Evolutionary conservation across 352 stramenopile genomes (phyloP).

Genomic region (Globisporangium megalacanthum): DNA sequence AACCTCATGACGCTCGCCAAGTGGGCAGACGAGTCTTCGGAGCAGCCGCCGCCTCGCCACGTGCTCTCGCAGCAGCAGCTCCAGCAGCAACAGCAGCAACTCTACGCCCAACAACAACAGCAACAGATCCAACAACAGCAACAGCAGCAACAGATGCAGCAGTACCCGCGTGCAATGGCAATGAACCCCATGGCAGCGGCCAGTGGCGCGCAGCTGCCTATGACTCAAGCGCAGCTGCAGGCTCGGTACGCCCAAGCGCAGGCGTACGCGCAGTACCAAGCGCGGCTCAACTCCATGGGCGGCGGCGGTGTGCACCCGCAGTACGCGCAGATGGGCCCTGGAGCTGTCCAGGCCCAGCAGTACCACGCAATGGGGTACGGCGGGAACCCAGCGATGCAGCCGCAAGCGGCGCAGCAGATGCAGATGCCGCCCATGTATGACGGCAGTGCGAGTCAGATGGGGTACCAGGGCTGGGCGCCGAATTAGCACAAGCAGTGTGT

Average conservation of each 20-base stretch:
- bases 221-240: constrained; percentile 20
- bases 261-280: constrained; percentile 53
- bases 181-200: constrained; percentile 4
- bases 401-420: constrained; percentile 17
- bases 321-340: constrained; percentile 21
- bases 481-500: constrained; percentile 2
- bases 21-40: constrained; percentile 80
- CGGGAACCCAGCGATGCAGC: constrained; percentile 8
- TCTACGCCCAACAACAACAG: constrained; percentile 10
- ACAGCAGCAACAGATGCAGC: constrained; percentile 19
- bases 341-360: constrained; percentile 3
- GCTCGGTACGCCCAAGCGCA: constrained; percentile 36
- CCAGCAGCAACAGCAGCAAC: constrained; percentile 22
- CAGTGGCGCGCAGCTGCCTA: constrained; percentile 17
- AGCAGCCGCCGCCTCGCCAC: constrained; percentile 45
- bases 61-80: constrained; percentile 16
- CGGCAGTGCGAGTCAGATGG: constrained; percentile 17
- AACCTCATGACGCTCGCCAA: constrained; percentile 89
- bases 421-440: constrained; percentile 27
- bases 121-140: constrained; percentile 21
- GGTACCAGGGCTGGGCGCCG: constrained; percentile 7
- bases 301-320: constrained; percentile 15
- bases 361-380: constrained; percentile 6
- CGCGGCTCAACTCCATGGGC: constrained; percentile 53
- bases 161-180: constrained; percentile 14